Base-by-base conservation (phyloP, 345 rosid genomes). In the thale cress (Arabidopsis thaliana) region DNA sequence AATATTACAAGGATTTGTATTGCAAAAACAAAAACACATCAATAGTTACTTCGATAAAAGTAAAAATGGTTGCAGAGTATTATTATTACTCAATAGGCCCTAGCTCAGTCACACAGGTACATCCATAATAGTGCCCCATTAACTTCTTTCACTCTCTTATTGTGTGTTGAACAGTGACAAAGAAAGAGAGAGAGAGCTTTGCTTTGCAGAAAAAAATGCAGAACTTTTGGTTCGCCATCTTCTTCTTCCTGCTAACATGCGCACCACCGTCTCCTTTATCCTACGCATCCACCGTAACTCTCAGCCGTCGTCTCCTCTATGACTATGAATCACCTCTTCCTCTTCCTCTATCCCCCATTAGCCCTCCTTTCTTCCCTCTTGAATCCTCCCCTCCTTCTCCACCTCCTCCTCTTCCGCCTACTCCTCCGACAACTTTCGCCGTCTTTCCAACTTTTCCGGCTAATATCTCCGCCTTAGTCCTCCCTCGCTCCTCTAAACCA, bases 371-470 rank as follows among this genome's bases (percentile, higher is more conserved):
- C 69, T 94, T 91, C 80, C 97, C 97, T 2, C 40, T 87, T 11
- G 87, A 79, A 66, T 84, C 92, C 44, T 66, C 86, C 7, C 50
- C 84, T 9, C 74, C 96, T 37, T 91, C 91, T 1, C 93, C 88
- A 5, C 96, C 96, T 53, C 72, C 95, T 8, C 88, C 91, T 2
- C 95, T 91, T 6, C 92, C 93, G 25, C 73, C 88, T 3, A 49
- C 91, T 2, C 95, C 93, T 6, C 92, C 93, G 25, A 72, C 88
- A 2, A 49, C 87, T 10, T 86, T 90, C 1, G 59, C 87, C 51
- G 38, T 78, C 11, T 88, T 83, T 44, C 93, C 94, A 11, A 88
- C 97, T 37, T 93, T 91, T 51, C 98, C 98, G 0, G 98, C 96
- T 52, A 93, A 93, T 74, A 88, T 93, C 74, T 91, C 97, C 68